Evolutionary conservation across 148 eudicot genomes (phyloP).

Genomic region (Limonium bicolor): DNA sequence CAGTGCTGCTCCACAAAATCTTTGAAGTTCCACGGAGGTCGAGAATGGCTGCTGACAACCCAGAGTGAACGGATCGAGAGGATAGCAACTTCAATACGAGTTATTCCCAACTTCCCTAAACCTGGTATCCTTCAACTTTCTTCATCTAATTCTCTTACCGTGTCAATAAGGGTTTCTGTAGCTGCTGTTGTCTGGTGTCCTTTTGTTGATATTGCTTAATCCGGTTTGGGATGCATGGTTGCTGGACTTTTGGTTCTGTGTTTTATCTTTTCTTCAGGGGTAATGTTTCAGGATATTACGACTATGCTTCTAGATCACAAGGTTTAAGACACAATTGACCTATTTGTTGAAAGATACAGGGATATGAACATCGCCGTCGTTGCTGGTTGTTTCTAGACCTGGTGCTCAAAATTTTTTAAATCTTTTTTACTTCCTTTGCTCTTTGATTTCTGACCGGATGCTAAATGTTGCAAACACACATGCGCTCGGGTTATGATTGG

Average conservation of each 20-base stretch:
- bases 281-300: constrained; percentile 92
- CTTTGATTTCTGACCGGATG: not conserved
- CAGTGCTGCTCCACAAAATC: no score
- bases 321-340: constrained; percentile 88
- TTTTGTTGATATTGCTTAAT: not conserved
- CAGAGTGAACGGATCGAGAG: constrained; percentile 41
- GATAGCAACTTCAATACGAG: constrained; percentile 58
- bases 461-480: no score
- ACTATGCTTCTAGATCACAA: constrained; percentile 80
- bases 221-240: no score
- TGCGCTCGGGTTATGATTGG: no score
- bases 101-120: constrained; percentile 82
- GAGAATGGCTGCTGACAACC: constrained; percentile 22
- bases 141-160: no score
- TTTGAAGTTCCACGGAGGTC: no score
- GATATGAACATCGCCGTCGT: constrained; percentile 60
- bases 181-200: not conserved
- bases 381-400: constrained; percentile 40
- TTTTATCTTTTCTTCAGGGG: constrained; percentile 19
- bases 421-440: not conserved
- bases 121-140: constrained; percentile 30
- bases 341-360: constrained; percentile 90
- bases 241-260: not conserved
- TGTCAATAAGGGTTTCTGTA: no score
- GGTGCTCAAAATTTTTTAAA: not conserved